Evolutionary conservation across 768 basidiomycete species (phyloP).

Genomic region (Trichaptum fuscoviolaceum): DNA sequence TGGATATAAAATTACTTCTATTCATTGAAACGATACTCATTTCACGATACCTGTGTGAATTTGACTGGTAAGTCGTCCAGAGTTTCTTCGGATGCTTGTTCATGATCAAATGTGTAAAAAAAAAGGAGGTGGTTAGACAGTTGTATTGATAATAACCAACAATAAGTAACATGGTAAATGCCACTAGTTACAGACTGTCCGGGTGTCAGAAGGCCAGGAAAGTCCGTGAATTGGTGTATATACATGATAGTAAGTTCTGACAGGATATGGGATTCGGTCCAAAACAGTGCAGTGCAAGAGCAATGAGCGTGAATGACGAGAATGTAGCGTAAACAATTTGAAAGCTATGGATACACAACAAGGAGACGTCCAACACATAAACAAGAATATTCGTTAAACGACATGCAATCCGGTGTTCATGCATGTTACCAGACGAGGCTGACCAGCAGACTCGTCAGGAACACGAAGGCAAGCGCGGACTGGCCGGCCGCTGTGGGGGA

Average conservation of each 20-base stretch:
- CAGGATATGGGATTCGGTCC: neutral
- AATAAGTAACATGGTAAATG: neutral
- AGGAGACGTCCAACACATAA: neutral
- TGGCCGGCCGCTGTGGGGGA: neutral
- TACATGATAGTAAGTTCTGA: neutral
- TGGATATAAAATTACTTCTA: neutral
- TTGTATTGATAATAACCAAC: neutral
- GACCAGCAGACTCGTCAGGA: neutral
- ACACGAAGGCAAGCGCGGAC: neutral
- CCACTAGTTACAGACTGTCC: neutral
- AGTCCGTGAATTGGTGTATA: neutral
- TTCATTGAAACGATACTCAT: neutral
- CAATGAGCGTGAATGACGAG: neutral
- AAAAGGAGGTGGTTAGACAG: neutral
- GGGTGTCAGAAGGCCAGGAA: neutral
- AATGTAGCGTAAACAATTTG: neutral
- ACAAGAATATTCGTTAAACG: neutral
- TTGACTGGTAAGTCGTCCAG: no score
- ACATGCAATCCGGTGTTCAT: neutral
- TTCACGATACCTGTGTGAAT: no score
- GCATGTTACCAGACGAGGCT: neutral
- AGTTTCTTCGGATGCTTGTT: no score
- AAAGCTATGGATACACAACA: constrained; percentile 1
- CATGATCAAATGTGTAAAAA: no score
- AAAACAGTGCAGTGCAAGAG: neutral